Evolutionary conservation across 192 early-diverging fungal species (phyloP).

Genomic region (Dimargaris cristalligena): DNA sequence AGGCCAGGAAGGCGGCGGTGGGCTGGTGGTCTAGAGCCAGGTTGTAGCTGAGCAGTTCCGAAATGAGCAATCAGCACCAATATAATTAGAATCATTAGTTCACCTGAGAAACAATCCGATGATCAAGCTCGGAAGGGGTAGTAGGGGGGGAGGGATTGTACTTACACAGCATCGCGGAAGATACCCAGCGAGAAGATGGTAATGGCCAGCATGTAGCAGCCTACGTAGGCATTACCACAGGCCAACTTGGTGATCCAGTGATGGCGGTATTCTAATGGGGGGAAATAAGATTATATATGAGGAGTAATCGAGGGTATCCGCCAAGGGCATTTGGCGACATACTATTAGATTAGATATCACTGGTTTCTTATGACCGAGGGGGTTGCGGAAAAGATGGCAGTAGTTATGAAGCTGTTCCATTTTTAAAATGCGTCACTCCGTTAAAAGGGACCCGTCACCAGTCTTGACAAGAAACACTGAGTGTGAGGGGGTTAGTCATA

Average conservation of each 20-base stretch:
- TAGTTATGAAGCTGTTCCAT: not conserved
- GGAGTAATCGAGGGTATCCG: too few relatives aligned
- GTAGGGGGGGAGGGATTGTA: not conserved
- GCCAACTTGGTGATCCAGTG: conserved; percentile 52
- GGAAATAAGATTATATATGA: too few relatives aligned
- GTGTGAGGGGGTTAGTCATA: not conserved
- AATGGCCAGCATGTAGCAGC: conserved; percentile 67
- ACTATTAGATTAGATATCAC: too few relatives aligned
- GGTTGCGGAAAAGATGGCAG: too few relatives aligned
- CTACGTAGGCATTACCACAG: conserved; percentile 42
- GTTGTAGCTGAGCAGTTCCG: conserved; percentile 46
- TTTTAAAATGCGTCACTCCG: not conserved
- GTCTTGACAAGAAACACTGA: not conserved
- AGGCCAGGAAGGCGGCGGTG: conserved; percentile 26
- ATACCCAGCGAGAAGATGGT: conserved; percentile 71
- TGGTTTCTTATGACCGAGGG: too few relatives aligned
- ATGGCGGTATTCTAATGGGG: conserved; percentile 47
- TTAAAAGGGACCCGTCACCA: not conserved
- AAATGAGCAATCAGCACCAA: not conserved
- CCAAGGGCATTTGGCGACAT: too few relatives aligned
- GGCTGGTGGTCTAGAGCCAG: conserved; percentile 54
- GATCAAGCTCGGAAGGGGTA: not conserved
- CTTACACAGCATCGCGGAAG: conserved; percentile 51
- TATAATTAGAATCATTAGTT: not conserved
- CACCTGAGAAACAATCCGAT: not conserved